A percentile compares a stretch with the other conserved stretches of the same genome.
These are phyloP conservation scores for Phytopythium cucurbitacearum DNA, from an alignment of 352 stramenopile genomes.

Conservation along the genomic window DNA sequence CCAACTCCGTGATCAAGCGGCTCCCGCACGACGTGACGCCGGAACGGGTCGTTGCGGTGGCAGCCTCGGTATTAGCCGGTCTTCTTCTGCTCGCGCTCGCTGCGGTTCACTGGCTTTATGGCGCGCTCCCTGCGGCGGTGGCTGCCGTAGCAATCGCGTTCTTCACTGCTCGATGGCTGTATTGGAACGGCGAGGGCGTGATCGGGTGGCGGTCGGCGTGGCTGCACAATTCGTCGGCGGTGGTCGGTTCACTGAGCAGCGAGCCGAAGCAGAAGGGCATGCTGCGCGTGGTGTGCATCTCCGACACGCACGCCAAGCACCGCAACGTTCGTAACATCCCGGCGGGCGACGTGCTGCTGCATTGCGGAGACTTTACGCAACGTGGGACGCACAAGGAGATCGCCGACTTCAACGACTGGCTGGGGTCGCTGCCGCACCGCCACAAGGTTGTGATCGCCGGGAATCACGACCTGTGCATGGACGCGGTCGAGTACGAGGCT, in stretches of 20 bases:
- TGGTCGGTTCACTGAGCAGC: conserved; percentile 25
- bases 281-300: conserved; percentile 76
- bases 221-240: conserved; percentile 29
- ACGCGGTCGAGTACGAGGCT: conserved; percentile 57
- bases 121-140: conserved; percentile 10
- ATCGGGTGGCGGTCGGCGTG: conserved; percentile 39
- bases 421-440: conserved; percentile 62
- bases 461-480: conserved; percentile 81
- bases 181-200: conserved; percentile 62
- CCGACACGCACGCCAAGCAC: conserved; percentile 77
- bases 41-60: conserved; percentile 18
- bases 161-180: conserved; percentile 39
- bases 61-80: conserved; percentile 3
- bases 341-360: conserved; percentile 81
- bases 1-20: conserved; percentile 17
- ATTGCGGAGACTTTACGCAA: conserved; percentile 89
- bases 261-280: conserved; percentile 44
- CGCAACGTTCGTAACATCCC: conserved; percentile 54
- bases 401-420: conserved; percentile 72
- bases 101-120: conserved; percentile 22
- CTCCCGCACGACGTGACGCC: conserved; percentile 43
- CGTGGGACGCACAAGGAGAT: conserved; percentile 68
- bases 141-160: conserved; percentile 15
- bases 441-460: conserved; percentile 81
- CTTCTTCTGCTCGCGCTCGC: conserved; percentile 9